phyloP scores from a whole-genome alignment of 2,329 filamentous ascomycete genomes.

The Fusarium sp. region DNA sequence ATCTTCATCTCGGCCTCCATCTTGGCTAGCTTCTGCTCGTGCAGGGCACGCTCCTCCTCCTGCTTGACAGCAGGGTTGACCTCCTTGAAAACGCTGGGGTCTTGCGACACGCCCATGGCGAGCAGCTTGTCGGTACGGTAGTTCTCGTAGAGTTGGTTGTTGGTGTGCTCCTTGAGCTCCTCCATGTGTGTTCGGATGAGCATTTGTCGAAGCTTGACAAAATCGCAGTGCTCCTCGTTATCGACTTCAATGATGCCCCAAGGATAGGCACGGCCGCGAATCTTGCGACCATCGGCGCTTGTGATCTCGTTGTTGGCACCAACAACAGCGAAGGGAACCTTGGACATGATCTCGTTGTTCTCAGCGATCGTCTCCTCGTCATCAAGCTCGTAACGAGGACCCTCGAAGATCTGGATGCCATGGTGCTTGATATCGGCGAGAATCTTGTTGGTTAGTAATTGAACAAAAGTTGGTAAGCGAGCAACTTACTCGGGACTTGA shows the following conservation, averaged over 20 bases:
- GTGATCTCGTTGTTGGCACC: constrained; percentile 95
- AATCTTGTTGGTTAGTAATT: constrained; percentile 68
- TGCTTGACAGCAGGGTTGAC: constrained; percentile 99
- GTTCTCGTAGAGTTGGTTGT: constrained; percentile 99
- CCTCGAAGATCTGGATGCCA: constrained; percentile 98
- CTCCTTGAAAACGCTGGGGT: constrained; percentile 99
- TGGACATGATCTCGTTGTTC: constrained; percentile 99
- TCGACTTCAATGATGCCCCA: constrained; percentile 99
- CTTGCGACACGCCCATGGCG: constrained; percentile 97
- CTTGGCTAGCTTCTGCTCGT: constrained; percentile 99
- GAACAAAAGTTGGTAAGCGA: background rate
- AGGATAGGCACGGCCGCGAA: constrained; percentile 94
- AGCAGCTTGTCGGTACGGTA: constrained; percentile 99
- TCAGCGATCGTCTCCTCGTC: constrained; percentile 99
- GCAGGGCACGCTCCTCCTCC: constrained; percentile 95
- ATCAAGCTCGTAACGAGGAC: constrained; percentile 96
- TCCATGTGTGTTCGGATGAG: constrained; percentile 99
- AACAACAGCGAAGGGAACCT: constrained; percentile 98
- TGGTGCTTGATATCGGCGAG: constrained; percentile 96
- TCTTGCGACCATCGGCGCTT: constrained; percentile 90
- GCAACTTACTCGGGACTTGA: constrained; percentile 93
- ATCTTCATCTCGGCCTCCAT: constrained; percentile 99
- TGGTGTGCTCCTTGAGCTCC: constrained; percentile 99
- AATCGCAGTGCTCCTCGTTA: constrained; percentile 99
- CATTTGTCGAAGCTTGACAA: constrained; percentile 99